Conservation (phyloP, 2,329 filamentous ascomycete species). For the Pseudogymnoascus sp. region DNA sequence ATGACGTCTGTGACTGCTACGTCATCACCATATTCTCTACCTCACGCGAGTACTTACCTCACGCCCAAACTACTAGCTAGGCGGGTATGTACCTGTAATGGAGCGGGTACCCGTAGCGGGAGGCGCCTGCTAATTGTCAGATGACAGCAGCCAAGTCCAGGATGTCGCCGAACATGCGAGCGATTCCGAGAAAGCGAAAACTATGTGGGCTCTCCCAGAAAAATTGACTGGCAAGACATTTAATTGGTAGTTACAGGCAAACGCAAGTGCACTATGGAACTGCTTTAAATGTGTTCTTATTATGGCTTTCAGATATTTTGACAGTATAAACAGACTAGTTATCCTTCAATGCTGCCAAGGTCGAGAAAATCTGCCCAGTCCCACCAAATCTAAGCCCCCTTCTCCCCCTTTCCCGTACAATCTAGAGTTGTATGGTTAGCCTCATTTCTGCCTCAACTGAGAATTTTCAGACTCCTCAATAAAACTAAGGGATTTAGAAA, state of each 20-base stretch:
- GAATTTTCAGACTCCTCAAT: background rate
- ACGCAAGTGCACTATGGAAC: background rate
- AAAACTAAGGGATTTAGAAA: background rate
- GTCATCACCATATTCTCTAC: background rate
- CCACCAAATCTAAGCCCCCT: background rate
- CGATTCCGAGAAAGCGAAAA: background rate
- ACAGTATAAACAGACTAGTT: background rate
- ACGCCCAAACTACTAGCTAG: background rate
- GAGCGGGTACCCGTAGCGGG: too few relatives aligned
- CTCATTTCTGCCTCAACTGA: background rate
- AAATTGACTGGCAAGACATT: conserved; percentile 14
- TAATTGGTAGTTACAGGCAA: background rate
- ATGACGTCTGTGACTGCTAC: background rate
- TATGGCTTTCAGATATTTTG: too few relatives aligned
- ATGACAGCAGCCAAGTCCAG: conserved; percentile 12
- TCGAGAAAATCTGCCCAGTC: background rate
- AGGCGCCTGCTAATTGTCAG: background rate
- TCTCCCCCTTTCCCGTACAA: background rate
- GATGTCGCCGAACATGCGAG: background rate
- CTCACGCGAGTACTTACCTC: too few relatives aligned
- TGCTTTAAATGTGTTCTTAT: too few relatives aligned
- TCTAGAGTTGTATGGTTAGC: background rate
- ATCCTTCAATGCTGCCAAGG: background rate
- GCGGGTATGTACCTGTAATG: too few relatives aligned
- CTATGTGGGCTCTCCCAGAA: conserved; percentile 12